Percentiles rank a stretch among this genome's conserved stretches.
phyloP scores from a whole-genome alignment of 805 yeast species.

The Yarrowia phangngaensis region DNA sequence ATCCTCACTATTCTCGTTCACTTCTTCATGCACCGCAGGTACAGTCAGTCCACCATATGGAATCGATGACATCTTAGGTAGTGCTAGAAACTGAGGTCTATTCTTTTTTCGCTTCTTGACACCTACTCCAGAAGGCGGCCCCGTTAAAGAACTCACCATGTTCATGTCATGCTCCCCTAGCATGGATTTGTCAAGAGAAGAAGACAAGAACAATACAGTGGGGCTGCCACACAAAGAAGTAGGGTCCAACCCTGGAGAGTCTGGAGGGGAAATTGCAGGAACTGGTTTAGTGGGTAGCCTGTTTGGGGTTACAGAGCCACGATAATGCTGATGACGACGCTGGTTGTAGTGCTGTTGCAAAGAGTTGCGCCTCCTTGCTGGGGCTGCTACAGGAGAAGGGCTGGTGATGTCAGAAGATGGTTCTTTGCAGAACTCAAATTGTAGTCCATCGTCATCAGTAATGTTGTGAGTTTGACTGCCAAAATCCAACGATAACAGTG shows the following conservation, averaged over 20 bases:
- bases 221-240: conserved; percentile 25
- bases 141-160: conserved; percentile 3
- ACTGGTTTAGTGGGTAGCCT: conserved; percentile 12
- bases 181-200: conserved; percentile 15
- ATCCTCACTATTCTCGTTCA: conserved; percentile 1
- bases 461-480: conserved; percentile 2
- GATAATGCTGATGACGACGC: conserved; percentile 24
- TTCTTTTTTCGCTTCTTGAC: conserved; percentile 22
- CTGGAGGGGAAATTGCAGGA: conserved; percentile 20
- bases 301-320: conserved; percentile 13
- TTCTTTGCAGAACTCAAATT: conserved; percentile 23
- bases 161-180: conserved; percentile 20
- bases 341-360: conserved; percentile 24
- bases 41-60: conserved; percentile 4
- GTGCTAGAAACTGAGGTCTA: conserved; percentile 7
- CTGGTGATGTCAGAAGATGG: background rate
- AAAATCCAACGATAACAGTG: conserved; percentile 22
- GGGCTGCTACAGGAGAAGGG: too few relatives aligned
- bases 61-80: conserved; percentile 7
- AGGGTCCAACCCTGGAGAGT: conserved; percentile 26
- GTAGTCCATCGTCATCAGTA: conserved; percentile 9
- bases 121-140: conserved; percentile 3
- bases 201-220: conserved; percentile 23
- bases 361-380: conserved; percentile 9
- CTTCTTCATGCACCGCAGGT: conserved; percentile 20